Percentiles rank a stretch among this genome's conserved stretches.
Conservation (phyloP, 2,329 filamentous ascomycete genomes). For the Ceratocystiopsis minuta region DNA sequence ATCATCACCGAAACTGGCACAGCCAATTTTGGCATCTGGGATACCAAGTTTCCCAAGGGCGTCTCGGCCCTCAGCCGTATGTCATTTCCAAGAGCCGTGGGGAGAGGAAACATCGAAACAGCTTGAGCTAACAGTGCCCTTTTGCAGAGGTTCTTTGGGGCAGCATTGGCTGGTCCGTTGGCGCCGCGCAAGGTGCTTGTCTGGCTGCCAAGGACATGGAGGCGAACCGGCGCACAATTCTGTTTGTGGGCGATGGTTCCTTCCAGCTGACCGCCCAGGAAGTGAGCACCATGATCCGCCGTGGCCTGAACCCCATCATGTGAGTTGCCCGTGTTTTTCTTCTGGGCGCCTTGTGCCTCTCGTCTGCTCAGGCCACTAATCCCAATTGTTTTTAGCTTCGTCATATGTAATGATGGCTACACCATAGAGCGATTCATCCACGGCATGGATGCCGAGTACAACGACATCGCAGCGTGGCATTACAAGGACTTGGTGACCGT, state of each 20-base stretch:
- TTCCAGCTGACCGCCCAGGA: conserved; percentile 77
- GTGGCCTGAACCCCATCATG: conserved; percentile 59
- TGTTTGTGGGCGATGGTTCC: conserved; percentile 80
- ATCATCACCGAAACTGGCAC: conserved; percentile 80
- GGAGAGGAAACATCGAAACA: neutral
- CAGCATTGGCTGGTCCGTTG: conserved; percentile 43
- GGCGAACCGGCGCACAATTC: conserved; percentile 46
- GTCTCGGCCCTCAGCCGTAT: conserved; percentile 43
- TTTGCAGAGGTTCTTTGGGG: conserved; percentile 35
- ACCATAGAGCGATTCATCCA: conserved; percentile 84
- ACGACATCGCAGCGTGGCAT: conserved; percentile 62
- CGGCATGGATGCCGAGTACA: conserved; percentile 62
- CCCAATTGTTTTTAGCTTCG: conserved; percentile 32
- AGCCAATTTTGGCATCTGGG: conserved; percentile 74
- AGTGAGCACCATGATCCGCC: conserved; percentile 65
- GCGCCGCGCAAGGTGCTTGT: conserved; percentile 45
- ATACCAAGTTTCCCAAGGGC: conserved; percentile 59
- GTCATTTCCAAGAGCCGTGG: conserved; percentile 8
- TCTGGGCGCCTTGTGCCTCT: too few species aligned
- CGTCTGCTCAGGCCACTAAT: neutral
- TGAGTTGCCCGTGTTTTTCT: conserved; percentile 27
- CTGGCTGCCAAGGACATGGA: conserved; percentile 40
- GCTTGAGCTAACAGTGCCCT: neutral
- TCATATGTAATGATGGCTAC: conserved; percentile 77
- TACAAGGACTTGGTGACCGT: conserved; percentile 22